These are phyloP conservation scores for Pythium apleroticum DNA, from an alignment of 352 stramenopile genomes.

Conservation along the genomic window DNA sequence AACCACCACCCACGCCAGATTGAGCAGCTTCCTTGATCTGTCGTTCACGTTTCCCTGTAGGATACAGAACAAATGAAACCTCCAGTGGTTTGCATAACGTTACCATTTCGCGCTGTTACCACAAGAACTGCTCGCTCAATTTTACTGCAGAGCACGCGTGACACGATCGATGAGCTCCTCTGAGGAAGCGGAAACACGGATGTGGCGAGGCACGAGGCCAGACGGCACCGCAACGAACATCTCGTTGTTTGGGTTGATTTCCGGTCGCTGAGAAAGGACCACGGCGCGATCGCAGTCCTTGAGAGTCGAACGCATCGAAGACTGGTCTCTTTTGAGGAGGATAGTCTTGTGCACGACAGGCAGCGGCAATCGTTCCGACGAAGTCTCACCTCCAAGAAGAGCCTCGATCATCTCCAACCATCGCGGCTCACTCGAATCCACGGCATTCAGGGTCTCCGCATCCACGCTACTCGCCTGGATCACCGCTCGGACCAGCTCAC, in stretches of 20 bases:
- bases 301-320: neutral
- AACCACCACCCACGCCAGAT: slow-evolving; percentile 43
- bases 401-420: neutral
- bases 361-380: neutral
- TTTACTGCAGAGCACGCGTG: neutral
- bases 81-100: neutral
- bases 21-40: slow-evolving; percentile 1
- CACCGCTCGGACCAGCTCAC: neutral
- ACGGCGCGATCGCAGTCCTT: neutral
- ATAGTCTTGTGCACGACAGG: neutral
- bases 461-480: slow-evolving; percentile 2
- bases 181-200: neutral
- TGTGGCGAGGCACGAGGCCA: neutral
- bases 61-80: neutral
- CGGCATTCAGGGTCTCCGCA: neutral
- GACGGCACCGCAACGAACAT: neutral
- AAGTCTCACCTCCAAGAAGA: neutral
- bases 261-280: neutral
- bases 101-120: neutral
- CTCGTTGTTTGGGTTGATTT: neutral
- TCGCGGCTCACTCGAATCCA: neutral
- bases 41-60: neutral
- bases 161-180: neutral
- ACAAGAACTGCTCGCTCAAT: neutral
- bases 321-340: neutral